Percentiles rank a stretch among this genome's conserved stretches.
These are phyloP conservation scores for Camellia lanceoleosa DNA, from an alignment of 148 eudicot genomes.

Conservation along the genomic window DNA sequence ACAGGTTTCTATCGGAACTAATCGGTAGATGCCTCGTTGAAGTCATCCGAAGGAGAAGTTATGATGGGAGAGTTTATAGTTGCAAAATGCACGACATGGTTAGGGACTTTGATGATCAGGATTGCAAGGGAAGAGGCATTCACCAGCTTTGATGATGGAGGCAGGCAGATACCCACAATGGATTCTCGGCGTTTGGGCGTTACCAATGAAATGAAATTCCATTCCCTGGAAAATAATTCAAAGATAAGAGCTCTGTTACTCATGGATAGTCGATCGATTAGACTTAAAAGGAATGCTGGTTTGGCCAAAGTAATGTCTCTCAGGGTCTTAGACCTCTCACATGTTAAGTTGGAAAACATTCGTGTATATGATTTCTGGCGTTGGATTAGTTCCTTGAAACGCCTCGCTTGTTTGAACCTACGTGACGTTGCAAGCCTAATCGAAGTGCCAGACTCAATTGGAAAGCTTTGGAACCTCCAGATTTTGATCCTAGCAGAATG, in stretches of 20 bases:
- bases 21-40: background rate
- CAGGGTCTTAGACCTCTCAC: constrained; percentile 1
- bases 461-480: background rate
- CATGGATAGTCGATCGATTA: background rate
- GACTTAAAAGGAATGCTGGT: background rate
- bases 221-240: background rate
- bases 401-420: constrained; percentile 1
- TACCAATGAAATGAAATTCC: background rate
- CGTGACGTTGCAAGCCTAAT: background rate
- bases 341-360: background rate
- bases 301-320: background rate
- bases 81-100: constrained; percentile 8
- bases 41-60: background rate
- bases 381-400: background rate
- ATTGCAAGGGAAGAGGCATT: background rate
- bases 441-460: background rate
- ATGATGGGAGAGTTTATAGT: background rate
- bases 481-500: background rate
- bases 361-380: background rate
- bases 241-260: background rate
- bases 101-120: background rate
- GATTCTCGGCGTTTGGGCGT: background rate
- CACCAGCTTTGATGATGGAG: background rate
- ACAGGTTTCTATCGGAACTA: background rate
- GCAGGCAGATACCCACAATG: background rate